These are phyloP conservation scores for Suillus decipiens DNA, from an alignment of 768 basidiomycete genomes.

Conservation along the genomic window DNA sequence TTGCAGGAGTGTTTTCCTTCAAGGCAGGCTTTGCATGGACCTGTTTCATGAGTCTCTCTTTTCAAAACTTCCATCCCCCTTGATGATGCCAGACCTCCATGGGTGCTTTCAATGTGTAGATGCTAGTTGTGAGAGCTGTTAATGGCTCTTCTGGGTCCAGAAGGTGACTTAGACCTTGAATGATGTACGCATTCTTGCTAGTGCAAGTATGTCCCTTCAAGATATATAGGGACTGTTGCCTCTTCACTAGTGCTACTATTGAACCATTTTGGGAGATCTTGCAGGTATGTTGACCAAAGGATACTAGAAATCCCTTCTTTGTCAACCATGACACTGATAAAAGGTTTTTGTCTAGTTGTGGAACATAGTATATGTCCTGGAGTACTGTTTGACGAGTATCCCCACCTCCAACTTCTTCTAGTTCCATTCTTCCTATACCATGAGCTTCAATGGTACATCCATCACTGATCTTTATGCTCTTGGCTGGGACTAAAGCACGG, in stretches of 20 bases:
- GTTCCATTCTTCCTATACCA: conserved; percentile 6
- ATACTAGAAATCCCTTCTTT: neutral
- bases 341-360: conserved; percentile 16
- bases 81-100: conserved; percentile 5
- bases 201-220: neutral
- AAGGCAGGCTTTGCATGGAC: no score
- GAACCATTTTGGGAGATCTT: neutral
- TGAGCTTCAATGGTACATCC: conserved; percentile 4
- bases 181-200: neutral
- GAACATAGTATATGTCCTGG: conserved; percentile 18
- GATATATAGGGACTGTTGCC: conserved; percentile 10
- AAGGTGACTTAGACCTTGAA: neutral
- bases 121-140: neutral
- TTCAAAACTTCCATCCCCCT: no score
- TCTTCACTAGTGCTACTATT: neutral
- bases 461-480: conserved; percentile 7
- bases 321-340: conserved; percentile 18
- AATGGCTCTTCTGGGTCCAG: neutral
- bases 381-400: conserved; percentile 9
- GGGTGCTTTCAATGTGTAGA: neutral
- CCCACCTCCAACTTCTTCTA: neutral
- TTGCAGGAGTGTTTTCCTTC: no score
- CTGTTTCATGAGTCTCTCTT: no score
- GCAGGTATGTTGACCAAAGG: neutral
- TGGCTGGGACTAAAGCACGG: neutral